Conservation (phyloP, 2,329 filamentous ascomycete genomes). For the Myriosclerotinia scirpicola region DNA sequence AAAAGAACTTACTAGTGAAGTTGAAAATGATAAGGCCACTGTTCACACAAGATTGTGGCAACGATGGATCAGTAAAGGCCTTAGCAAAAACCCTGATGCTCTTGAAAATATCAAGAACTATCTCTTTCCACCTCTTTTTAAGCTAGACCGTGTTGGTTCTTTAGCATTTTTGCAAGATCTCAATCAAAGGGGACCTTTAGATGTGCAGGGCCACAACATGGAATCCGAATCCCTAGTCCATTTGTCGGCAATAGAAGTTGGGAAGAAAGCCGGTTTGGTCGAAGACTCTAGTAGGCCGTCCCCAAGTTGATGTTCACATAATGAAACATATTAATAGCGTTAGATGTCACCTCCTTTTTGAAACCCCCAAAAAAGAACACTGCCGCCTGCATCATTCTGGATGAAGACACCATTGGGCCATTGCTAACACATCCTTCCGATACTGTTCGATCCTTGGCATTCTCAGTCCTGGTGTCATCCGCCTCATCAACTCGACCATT, state of each 20-base stretch:
- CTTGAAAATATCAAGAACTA: conserved; percentile 65
- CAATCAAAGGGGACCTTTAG: conserved; percentile 52
- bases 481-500: conserved; percentile 73
- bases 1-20: conserved; percentile 29
- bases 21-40: conserved; percentile 42
- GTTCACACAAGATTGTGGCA: conserved; percentile 49
- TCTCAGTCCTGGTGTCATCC: conserved; percentile 77
- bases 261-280: conserved; percentile 68
- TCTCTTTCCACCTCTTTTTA: conserved; percentile 62
- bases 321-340: conserved; percentile 24
- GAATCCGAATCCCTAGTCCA: conserved; percentile 59
- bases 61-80: conserved; percentile 54
- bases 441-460: conserved; percentile 72
- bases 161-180: conserved; percentile 58
- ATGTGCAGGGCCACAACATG: conserved; percentile 48
- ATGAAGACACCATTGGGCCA: conserved; percentile 49
- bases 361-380: conserved; percentile 42
- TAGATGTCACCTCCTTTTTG: conserved; percentile 40
- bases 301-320: not conserved
- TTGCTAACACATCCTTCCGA: conserved; percentile 58
- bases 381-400: conserved; percentile 41
- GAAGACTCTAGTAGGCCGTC: conserved; percentile 60
- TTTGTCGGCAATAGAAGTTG: conserved; percentile 67
- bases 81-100: conserved; percentile 51
- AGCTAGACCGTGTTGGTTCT: conserved; percentile 53